phyloP scores from a whole-genome alignment of 768 basidiomycete genomes.

The Lentinula edodes region DNA sequence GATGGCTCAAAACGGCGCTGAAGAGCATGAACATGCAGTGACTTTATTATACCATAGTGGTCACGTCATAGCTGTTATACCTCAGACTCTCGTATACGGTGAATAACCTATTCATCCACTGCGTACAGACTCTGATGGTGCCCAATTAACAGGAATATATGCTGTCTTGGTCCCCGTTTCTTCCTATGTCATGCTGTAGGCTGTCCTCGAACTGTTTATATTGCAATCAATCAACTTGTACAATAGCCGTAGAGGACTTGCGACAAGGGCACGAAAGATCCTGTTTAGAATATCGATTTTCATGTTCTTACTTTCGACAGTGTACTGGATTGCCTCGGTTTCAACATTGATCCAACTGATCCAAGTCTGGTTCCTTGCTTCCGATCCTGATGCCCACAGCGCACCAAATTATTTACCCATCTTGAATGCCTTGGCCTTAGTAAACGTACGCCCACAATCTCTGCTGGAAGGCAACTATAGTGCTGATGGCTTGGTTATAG shows the following conservation, averaged over 20 bases:
- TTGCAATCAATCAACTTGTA: background rate
- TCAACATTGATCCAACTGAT: slow-evolving; percentile 1
- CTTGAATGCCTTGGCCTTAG: background rate
- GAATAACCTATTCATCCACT: background rate
- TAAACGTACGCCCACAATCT: background rate
- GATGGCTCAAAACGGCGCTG: background rate
- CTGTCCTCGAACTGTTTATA: background rate
- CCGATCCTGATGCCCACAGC: background rate
- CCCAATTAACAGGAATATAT: slow-evolving; percentile 1
- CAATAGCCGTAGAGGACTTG: background rate
- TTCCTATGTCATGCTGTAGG: slow-evolving; percentile 2
- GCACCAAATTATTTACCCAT: background rate
- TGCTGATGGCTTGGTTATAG: background rate
- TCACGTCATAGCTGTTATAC: slow-evolving; percentile 2
- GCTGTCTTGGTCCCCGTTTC: background rate
- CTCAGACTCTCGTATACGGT: slow-evolving; percentile 5
- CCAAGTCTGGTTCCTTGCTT: background rate
- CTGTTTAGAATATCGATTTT: slow-evolving; percentile 3
- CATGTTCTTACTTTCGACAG: background rate
- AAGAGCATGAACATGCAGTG: slow-evolving; percentile 1
- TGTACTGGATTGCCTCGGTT: background rate
- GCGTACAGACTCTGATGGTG: background rate
- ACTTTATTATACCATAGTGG: slow-evolving; percentile 4
- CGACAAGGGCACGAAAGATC: background rate
- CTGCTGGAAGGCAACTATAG: background rate